Evolutionary conservation across 306 rosid genomes (phyloP), one percentile per base, ranked within the genome.

Genomic region (Cajanus cajan): DNA sequence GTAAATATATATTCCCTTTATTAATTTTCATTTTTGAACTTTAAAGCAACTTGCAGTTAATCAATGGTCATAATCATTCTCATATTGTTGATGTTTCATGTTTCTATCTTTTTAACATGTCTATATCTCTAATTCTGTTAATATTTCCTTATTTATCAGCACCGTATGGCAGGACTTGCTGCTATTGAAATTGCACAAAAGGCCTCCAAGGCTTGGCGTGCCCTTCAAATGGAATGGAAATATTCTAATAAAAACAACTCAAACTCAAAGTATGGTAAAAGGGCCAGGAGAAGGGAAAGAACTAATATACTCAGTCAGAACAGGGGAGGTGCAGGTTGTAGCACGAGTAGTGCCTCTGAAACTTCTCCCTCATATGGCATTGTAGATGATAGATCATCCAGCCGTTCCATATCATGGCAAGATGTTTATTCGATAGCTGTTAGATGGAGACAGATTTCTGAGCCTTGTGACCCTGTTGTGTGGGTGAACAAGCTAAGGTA

Each of bases 141-240:
- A 54, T 83, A 36, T 82, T 78, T 85, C 31, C 78, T 63, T 73
- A 74, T 90, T 61, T 88, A 77, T 82, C 97, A 95, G 98, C 97
- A 95, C 55, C 98, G 98, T 36, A 95, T 95, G 98, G 97, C 95
- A 71, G 98, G 98, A 75, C 82, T 92, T 85, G 98, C 98, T 78
- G 94, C 88, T 73, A 91, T 95, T 85, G 98, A 95, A 89, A 88
- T 95, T 82, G 98, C 98, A 21, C 98, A 95, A 71, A 95, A 85
- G 91, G 91, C 91, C 85, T 92, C 98, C 51, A 95, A 88, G 90
- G 96, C 90, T 81, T 92, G 98, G 98, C 96, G 98, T 75, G 81
- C 89, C 74, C 48, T 93, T 79, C 97, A 86, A 78, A 62, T 65
- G 0, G 96, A 93, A 82, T 93, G 92, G 97, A 92, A 87, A 85